phyloP scores from a whole-genome alignment of 108 stramenopile genomes.

The Nitzschia sp. region DNA sequence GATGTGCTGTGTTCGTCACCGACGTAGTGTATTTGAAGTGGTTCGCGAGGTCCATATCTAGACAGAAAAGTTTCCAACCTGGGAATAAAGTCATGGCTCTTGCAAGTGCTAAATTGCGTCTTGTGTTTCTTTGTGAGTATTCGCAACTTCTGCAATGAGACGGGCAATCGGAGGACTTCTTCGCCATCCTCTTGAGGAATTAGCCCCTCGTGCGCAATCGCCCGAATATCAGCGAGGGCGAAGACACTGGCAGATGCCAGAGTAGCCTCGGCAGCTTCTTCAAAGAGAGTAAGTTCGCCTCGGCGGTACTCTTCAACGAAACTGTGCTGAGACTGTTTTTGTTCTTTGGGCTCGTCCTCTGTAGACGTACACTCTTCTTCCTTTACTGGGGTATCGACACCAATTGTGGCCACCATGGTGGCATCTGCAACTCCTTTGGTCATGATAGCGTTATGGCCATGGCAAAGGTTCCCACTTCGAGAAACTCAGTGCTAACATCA shows the following conservation, averaged over 20 bases:
- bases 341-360: too few relatives aligned
- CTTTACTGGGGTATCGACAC: too few relatives aligned
- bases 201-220: background rate
- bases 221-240: background rate
- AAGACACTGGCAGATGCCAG: constrained; percentile 1
- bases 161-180: constrained; percentile 3
- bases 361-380: too few relatives aligned
- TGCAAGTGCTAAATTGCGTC: background rate
- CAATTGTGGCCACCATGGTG: too few relatives aligned
- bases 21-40: background rate
- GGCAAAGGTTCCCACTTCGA: too few relatives aligned
- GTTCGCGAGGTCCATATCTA: background rate
- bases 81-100: background rate
- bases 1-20: background rate
- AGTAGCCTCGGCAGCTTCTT: constrained; percentile 3
- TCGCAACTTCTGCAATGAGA: background rate
- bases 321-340: too few relatives aligned
- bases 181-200: constrained; percentile 1
- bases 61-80: background rate
- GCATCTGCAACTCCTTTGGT: too few relatives aligned
- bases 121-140: constrained; percentile 5
- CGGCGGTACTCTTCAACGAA: too few relatives aligned
- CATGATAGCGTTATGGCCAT: too few relatives aligned
- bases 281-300: background rate
- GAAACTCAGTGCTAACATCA: too few relatives aligned